These are phyloP conservation scores for Pythium vanterpoolii DNA, from an alignment of 352 stramenopile species.

Conservation along the genomic window DNA sequence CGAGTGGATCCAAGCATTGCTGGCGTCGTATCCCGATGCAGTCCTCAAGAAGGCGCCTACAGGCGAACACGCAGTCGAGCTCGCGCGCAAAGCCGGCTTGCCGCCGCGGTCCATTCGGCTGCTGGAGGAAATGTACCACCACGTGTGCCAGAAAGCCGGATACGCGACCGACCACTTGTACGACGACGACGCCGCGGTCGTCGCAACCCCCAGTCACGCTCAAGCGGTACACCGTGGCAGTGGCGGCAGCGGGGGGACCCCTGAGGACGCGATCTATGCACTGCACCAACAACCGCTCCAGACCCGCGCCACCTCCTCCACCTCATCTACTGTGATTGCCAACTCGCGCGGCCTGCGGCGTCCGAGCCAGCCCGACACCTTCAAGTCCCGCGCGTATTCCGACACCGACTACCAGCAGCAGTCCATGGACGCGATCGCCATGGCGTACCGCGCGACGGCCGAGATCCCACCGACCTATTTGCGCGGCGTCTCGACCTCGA, in stretches of 20 bases:
- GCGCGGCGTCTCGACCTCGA: conserved; percentile 24
- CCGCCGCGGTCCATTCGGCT: conserved; percentile 63
- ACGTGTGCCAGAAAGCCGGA: conserved; percentile 71
- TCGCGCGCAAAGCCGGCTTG: conserved; percentile 59
- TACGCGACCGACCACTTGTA: conserved; percentile 54
- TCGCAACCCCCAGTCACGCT: not conserved
- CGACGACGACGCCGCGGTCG: conserved; percentile 28
- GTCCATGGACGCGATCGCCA: conserved; percentile 11
- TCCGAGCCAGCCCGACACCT: conserved; percentile 39
- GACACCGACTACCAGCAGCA: conserved; percentile 42
- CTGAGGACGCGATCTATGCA: not conserved
- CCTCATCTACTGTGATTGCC: not conserved
- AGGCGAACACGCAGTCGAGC: conserved; percentile 72
- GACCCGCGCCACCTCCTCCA: too few species aligned
- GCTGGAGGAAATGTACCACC: conserved; percentile 86
- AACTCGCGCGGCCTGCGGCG: conserved; percentile 9
- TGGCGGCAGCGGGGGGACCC: conserved; percentile 1
- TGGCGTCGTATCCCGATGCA: conserved; percentile 79
- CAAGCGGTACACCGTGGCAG: not conserved
- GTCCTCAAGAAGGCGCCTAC: conserved; percentile 71
- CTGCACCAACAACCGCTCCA: not conserved
- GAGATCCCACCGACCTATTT: conserved; percentile 2
- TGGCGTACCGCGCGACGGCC: conserved; percentile 11
- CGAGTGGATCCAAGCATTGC: conserved; percentile 82
- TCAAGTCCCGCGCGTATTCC: conserved; percentile 60